Evolutionary conservation across 805 yeast species (phyloP), one percentile per base, ranked within the genome.

Genomic region (Ogataea saltuana): DNA sequence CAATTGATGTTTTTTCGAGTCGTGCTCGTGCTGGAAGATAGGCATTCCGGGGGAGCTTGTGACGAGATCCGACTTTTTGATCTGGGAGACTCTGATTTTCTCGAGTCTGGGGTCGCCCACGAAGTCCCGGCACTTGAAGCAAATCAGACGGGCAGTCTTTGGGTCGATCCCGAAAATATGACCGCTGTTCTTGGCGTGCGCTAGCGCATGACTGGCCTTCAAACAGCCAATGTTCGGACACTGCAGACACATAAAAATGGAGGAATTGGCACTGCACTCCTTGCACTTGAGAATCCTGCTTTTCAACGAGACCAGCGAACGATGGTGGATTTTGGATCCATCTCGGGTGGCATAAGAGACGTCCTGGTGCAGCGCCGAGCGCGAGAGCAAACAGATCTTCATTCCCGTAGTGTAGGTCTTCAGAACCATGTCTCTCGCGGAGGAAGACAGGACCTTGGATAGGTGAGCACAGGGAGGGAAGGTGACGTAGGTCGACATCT

Each of bases 191-290:
- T 69, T 68, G 13, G 78, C 74, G 59, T 80, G 85, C 6, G 48
- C 49, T 20, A 63, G 55, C 32, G 76, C 75, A 57, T 78, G 83
- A 4, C 65, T 56, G 29, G 67, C 60, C 35, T 70, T 68, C 68
- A 76, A 72, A 58, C 95, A 86, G 1, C 91, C 91, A 42, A 83
- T 78, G 57, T 78, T 80, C 1, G 89, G 84, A 59, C 95, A 86
- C 57, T 85, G 90, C 29, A 86, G 61, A 60, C 95, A 86, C 72
- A 85, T 76, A 54, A 73, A 81, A 18, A 69, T 54, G 48, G 70
- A 56, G 55, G 73, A 69, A 33, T 58, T 58, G 19, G 67, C 53
- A 8, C 63, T 55, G 53, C 87, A 81, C 25, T 71, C 75, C 18
- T 74, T 64, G 54, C 88, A 81, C 45, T 65, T 66, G 20, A 80